Conservation (phyloP, 2,329 filamentous ascomycete genomes). For the Thielaviopsis musarum region DNA sequence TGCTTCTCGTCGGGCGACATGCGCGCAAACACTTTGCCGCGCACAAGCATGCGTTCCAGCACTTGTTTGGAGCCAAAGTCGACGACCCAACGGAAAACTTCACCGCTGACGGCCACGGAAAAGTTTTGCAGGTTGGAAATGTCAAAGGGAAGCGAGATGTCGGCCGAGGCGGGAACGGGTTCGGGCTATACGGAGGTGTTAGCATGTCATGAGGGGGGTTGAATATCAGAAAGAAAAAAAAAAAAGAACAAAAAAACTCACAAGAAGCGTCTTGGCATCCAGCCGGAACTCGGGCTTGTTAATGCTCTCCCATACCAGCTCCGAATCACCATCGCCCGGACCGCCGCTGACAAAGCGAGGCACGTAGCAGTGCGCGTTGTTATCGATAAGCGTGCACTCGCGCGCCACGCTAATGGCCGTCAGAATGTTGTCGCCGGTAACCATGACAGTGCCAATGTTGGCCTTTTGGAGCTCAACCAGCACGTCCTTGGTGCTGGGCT, state of each 20-base stretch:
- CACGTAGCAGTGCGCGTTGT: constrained; percentile 75
- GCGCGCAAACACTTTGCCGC: constrained; percentile 83
- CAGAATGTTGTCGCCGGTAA: constrained; percentile 92
- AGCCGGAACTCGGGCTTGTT: constrained; percentile 55
- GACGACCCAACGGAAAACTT: constrained; percentile 91
- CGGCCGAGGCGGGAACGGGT: constrained; percentile 50
- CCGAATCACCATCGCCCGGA: constrained; percentile 29
- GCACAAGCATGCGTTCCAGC: constrained; percentile 72
- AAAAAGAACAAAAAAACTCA: constrained; percentile 21
- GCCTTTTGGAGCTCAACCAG: constrained; percentile 69
- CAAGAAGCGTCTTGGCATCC: constrained; percentile 59
- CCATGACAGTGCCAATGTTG: constrained; percentile 84
- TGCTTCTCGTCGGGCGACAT: constrained; percentile 99
- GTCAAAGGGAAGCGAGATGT: constrained; percentile 74
- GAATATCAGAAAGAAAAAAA: background rate
- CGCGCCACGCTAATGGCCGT: constrained; percentile 91
- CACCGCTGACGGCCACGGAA: constrained; percentile 74
- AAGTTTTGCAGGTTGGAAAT: constrained; percentile 71
- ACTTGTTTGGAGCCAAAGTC: constrained; percentile 76
- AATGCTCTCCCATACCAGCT: constrained; percentile 83
- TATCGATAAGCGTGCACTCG: constrained; percentile 71
- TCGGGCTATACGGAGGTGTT: constrained; percentile 39
- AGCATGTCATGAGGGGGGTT: background rate
- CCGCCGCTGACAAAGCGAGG: constrained; percentile 67
- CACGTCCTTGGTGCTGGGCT: constrained; percentile 66